Percentiles rank a stretch among this genome's conserved stretches.
These are phyloP conservation scores for Volvox reticuliferus DNA, from an alignment of 139 green algal species.

Conservation along the genomic window DNA sequence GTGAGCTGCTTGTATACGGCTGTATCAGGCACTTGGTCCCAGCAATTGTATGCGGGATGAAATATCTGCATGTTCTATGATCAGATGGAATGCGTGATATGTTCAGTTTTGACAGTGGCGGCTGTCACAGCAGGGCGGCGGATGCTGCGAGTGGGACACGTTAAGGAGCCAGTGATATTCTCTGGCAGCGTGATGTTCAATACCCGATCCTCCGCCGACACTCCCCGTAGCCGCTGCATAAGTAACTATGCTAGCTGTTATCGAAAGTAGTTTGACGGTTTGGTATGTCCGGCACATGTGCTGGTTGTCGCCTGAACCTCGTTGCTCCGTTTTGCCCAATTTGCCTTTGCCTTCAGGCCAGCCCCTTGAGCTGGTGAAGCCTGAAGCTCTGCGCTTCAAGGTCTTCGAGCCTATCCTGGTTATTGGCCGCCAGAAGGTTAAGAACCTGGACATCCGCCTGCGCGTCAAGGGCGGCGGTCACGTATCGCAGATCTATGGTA, in stretches of 20 bases:
- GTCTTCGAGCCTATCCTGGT: slow-evolving; percentile 97
- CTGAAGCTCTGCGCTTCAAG: slow-evolving; percentile 96
- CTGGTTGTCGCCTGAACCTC: too few species aligned
- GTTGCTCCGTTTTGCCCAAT: not conserved
- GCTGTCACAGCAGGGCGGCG: not conserved
- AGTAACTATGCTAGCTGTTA: too few species aligned
- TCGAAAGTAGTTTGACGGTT: too few species aligned
- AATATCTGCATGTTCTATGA: too few species aligned
- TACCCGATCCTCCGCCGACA: too few species aligned
- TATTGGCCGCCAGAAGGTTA: slow-evolving; percentile 92
- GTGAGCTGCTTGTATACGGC: slow-evolving; percentile 63
- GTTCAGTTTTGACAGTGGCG: not conserved
- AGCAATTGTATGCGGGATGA: too few species aligned
- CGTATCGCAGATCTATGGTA: slow-evolving; percentile 94
- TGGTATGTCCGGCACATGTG: too few species aligned
- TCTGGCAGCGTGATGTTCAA: too few species aligned
- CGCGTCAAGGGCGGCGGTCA: slow-evolving; percentile 97
- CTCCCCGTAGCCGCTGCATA: too few species aligned
- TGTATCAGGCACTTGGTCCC: not conserved
- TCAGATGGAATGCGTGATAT: not conserved
- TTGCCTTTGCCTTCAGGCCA: slow-evolving; percentile 67
- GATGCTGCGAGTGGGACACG: not conserved
- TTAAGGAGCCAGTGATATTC: too few species aligned
- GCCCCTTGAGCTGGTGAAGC: slow-evolving; percentile 96
- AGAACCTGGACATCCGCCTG: slow-evolving; percentile 97